Evolutionary conservation across 2,329 filamentous ascomycete species (phyloP).

Genomic region (Lachnum nothofagi): DNA sequence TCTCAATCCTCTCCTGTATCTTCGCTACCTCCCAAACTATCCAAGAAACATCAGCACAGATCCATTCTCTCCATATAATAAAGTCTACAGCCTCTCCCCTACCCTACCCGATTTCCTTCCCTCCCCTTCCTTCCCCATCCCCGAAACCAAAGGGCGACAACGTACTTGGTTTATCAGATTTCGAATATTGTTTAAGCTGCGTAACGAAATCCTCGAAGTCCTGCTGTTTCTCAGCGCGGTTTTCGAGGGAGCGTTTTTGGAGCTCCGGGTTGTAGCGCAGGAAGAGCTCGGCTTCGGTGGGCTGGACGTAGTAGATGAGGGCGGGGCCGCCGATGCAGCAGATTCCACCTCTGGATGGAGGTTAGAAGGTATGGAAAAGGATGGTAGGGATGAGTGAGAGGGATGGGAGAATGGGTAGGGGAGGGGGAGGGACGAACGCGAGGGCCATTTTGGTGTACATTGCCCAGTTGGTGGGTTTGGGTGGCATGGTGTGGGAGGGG

Average conservation of each 20-base stretch:
- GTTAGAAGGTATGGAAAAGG: background rate
- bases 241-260: conserved; percentile 80
- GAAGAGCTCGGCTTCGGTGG: conserved; percentile 88
- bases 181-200: conserved; percentile 80
- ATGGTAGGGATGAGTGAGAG: conserved; percentile 8
- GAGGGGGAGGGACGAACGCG: conserved; percentile 48
- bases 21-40: background rate
- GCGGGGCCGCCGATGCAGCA: conserved; percentile 81
- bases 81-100: background rate
- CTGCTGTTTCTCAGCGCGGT: conserved; percentile 67
- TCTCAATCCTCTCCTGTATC: background rate
- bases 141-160: conserved; percentile 13
- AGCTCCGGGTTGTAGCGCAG: conserved; percentile 90
- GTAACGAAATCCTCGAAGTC: conserved; percentile 86
- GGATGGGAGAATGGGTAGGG: background rate
- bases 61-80: too few species aligned
- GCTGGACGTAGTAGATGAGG: conserved; percentile 72
- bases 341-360: conserved; percentile 54
- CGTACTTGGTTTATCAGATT: conserved; percentile 86
- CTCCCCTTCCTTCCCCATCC: too few species aligned
- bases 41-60: too few species aligned
- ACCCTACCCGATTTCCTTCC: background rate
- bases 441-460: conserved; percentile 65
- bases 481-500: conserved; percentile 34
- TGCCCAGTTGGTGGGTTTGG: conserved; percentile 49